Evolutionary conservation across 352 stramenopile genomes (phyloP), one percentile per base, ranked within the genome.

Genomic region (Phytophthora hybrid): DNA sequence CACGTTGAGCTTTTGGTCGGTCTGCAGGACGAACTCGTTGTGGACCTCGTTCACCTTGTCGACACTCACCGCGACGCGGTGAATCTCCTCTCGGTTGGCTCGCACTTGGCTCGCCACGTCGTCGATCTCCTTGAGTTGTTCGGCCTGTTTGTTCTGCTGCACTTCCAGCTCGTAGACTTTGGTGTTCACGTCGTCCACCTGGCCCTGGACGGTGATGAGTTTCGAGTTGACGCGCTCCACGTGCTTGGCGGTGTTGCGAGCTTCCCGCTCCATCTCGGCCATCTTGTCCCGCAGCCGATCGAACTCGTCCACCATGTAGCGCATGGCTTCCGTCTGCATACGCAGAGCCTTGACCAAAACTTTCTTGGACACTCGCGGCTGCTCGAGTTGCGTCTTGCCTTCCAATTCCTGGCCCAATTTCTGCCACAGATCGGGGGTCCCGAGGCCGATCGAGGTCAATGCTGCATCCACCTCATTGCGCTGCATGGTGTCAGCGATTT

Each of bases 291-390:
- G 83, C 9, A 96, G 66, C n/a, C 83, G 86, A 52, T 96, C 89
- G 65, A 96, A 93, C 59, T 97, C 88, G 68, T 93, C 88, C 19
- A 92, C 83, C 67, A 95, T 85, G 73, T 88, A 94, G 31, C 87
- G 85, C 88, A 97, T 92, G 70, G 87, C 88, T 16, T 93, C 84
- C 14, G 89, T 90, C 59, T 97, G 88, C 84, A 95, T 92, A 49
- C 88, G 88, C 51, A 95, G 71, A 5, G 86, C 90, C 51, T 94
- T 94, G 49, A 96, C 73, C 37, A 96, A 73, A 34, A 94, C 87
- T 47, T 94, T 96, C 70, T 96, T 96, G 54, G 84, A 88, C 44
- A 96, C 89, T 5, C 81, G 89, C 6, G 89, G 89, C 59, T 92
- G 90, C 54, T 96, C 89, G 4, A 94, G 80, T 51, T 88, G 81